Conservation (phyloP, 345 rosid species). For the Salix purpurea region DNA sequence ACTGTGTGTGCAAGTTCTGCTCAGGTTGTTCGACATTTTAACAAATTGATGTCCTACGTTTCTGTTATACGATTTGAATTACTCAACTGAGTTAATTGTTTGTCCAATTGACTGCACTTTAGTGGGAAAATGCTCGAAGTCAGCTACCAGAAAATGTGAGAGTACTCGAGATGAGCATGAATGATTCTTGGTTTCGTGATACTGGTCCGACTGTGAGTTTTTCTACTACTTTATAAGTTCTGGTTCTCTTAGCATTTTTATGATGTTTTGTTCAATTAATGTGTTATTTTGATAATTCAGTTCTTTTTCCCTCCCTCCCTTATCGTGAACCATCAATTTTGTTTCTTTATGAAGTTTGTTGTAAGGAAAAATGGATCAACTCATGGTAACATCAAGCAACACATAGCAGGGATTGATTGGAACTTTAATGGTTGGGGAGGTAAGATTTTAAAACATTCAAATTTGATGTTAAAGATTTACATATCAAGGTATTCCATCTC, state of each 20-base stretch:
- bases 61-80: neutral
- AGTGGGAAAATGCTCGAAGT: conserved; percentile 85
- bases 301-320: neutral
- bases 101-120: conserved; percentile 9
- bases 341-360: conserved; percentile 46
- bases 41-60: conserved; percentile 1
- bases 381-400: conserved; percentile 26
- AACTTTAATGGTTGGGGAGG: conserved; percentile 93
- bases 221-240: neutral
- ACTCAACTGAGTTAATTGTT: neutral
- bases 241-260: neutral
- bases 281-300: neutral
- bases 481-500: neutral
- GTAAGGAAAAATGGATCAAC: conserved; percentile 30
- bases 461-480: neutral
- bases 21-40: conserved; percentile 50
- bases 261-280: neutral
- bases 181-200: conserved; percentile 96
- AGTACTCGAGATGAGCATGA: conserved; percentile 90
- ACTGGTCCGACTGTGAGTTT: conserved; percentile 85
- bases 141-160: conserved; percentile 68
- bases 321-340: neutral
- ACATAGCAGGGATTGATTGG: conserved; percentile 88
- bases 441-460: conserved; percentile 16
- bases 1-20: conserved; percentile 84